Base-by-base conservation (phyloP, 2,329 filamentous ascomycete genomes). In the Chaetomium sp. region DNA sequence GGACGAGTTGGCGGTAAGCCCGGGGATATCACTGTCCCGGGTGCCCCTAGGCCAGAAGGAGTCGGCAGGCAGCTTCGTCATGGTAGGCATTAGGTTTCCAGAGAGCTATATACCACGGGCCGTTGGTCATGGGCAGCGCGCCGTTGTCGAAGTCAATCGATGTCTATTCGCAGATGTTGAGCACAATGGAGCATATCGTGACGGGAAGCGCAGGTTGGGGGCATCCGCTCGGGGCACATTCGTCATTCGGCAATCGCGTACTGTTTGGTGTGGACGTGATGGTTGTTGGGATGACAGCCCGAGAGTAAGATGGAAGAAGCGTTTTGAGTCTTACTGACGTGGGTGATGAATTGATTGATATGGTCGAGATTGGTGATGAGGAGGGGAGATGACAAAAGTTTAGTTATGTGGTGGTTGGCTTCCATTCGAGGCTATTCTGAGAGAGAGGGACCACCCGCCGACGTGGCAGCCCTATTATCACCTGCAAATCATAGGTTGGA, bases 11-110 rank as follows among this genome's bases (percentile, higher is more conserved):
- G 70, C 70, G 65, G 73, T 72, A 31, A 74, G 62, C 60, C 68
- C 62, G 64, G 63, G 65, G 64, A 74, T 68, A 29, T 73, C 74
- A 69, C 71, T 73, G 56, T 79, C 78, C 65, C 74, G 70, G 59
- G 73, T 75, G 67, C 77, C 76, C 55, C 75, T 75, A 12, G 79
- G 78, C 70, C 79, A 72, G 71, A 81, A 80, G 31, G 79, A 78
- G 68, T 82, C 78, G 65, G 77, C 74, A 38, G 76, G 75, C 38
- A 79, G 65, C 67, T 76, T 80, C 67, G 76, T 75, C 79, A 81
- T 81, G 68, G 72, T 65, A 57, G 67, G 55, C 59, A 65, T 63
- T 38, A 38, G 35, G 51, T 19, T 23, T 33, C 25, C 33, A n/a
- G 21, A 7, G n/a, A 23, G 16, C 12, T 8, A n/a, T 54, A 25